Conservation (phyloP, 768 basidiomycete species). For the Phaffia tasmanica region DNA sequence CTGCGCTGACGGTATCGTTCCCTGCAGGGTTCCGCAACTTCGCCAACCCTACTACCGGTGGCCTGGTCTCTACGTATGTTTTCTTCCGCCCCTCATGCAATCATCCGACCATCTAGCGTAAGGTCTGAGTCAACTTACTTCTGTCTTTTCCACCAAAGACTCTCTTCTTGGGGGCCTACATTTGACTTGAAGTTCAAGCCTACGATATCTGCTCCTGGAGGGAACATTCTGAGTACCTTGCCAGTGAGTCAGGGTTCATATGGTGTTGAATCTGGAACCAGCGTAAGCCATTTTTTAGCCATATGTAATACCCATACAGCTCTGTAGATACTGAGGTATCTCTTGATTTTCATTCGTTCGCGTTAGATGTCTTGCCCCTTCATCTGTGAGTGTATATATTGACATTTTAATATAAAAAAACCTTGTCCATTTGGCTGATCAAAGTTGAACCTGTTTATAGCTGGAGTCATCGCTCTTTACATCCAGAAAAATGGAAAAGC, state of each 20-base stretch:
- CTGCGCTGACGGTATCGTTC: slow-evolving; percentile 13
- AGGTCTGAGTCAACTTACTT: slow-evolving; percentile 37
- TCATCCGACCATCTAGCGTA: slow-evolving; percentile 18
- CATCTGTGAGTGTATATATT: too few species aligned
- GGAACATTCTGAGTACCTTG: slow-evolving; percentile 27
- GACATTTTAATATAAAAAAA: too few species aligned
- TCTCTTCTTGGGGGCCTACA: slow-evolving; percentile 26
- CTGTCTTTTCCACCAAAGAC: slow-evolving; percentile 23
- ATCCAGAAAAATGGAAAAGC: slow-evolving; percentile 31
- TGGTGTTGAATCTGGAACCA: slow-evolving; percentile 2
- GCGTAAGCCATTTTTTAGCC: too few species aligned
- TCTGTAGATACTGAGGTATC: too few species aligned
- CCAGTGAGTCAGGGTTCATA: slow-evolving; percentile 28
- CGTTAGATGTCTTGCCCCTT: too few species aligned
- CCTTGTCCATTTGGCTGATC: neutral
- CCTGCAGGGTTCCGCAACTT: slow-evolving; percentile 30
- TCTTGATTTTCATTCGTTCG: too few species aligned
- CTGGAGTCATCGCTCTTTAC: slow-evolving; percentile 37
- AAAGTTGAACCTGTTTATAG: slow-evolving; percentile 24
- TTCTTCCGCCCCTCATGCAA: slow-evolving; percentile 45
- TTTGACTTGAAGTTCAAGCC: neutral
- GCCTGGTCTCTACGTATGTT: slow-evolving; percentile 49
- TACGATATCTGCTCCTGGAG: neutral
- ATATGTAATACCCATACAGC: too few species aligned
- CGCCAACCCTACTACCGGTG: slow-evolving; percentile 46